Evolutionary conservation across 352 stramenopile genomes (phyloP).

Genomic region (Blastocystis sp.): DNA sequence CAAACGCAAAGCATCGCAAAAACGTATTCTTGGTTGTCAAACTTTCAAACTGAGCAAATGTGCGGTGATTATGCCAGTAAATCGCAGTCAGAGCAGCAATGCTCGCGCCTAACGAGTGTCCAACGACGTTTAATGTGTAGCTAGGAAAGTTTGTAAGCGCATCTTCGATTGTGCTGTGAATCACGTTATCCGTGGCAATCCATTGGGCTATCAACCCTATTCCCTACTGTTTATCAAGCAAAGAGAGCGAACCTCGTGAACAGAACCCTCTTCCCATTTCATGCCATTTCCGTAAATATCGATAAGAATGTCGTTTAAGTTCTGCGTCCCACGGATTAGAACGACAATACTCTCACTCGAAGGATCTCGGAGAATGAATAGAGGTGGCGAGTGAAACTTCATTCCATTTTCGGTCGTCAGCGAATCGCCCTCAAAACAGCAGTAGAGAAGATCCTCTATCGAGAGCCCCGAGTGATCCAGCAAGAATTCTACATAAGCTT

Average conservation of each 20-base stretch:
- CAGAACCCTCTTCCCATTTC: conserved; percentile 47
- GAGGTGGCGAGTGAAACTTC: conserved; percentile 31
- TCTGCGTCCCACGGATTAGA: conserved; percentile 4
- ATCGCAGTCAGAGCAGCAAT: conserved; percentile 44
- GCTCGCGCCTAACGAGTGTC: conserved; percentile 40
- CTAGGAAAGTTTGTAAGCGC: background rate
- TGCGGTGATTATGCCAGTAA: conserved; percentile 34
- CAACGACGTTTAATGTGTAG: conserved; percentile 17
- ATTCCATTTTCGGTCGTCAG: background rate
- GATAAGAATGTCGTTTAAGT: background rate
- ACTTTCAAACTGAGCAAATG: background rate
- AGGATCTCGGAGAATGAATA: conserved; percentile 1
- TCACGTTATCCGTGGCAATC: background rate
- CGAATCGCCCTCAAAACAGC: conserved; percentile 17
- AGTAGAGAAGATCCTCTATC: conserved; percentile 12
- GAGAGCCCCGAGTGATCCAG: background rate
- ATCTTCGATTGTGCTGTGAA: background rate
- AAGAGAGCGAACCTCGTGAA: background rate
- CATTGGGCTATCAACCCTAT: conserved; percentile 23
- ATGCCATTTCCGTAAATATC: background rate
- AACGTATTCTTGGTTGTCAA: background rate
- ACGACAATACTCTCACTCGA: conserved; percentile 18
- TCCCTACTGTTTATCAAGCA: background rate
- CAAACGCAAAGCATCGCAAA: conserved; percentile 36
- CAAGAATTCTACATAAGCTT: conserved; percentile 14